phyloP scores from a whole-genome alignment of 441 rosid species.

The Populus tomentosa region DNA sequence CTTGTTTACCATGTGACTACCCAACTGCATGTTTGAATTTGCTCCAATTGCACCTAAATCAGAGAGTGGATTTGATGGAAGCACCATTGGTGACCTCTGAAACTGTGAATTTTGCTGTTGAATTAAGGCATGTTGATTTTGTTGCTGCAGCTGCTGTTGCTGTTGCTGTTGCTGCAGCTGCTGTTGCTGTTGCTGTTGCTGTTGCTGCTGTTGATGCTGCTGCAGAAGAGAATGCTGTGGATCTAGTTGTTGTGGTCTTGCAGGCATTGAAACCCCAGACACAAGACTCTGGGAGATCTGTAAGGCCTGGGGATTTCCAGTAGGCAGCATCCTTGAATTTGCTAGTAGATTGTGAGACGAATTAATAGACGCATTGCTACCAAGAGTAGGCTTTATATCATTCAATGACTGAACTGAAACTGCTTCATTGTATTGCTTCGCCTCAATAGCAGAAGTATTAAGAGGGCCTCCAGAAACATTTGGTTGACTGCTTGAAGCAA shows the following conservation, averaged over 20 bases:
- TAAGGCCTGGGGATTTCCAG: slow-evolving; percentile 66
- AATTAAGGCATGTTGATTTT: slow-evolving; percentile 54
- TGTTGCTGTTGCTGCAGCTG: slow-evolving; percentile 33
- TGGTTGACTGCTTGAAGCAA: slow-evolving; percentile 48
- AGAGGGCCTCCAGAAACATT: slow-evolving; percentile 43
- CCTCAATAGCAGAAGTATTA: slow-evolving; percentile 51
- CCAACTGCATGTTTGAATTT: slow-evolving; percentile 69
- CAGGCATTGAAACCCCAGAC: slow-evolving; percentile 61
- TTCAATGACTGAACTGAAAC: slow-evolving; percentile 47
- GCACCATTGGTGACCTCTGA: slow-evolving; percentile 70
- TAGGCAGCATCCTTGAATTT: slow-evolving; percentile 66
- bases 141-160: slow-evolving; percentile 55
- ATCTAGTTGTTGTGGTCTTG: slow-evolving; percentile 64
- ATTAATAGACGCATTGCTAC: slow-evolving; percentile 46
- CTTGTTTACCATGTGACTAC: slow-evolving; percentile 74
- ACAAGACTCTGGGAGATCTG: slow-evolving; percentile 76
- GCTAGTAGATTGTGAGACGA: slow-evolving; percentile 48
- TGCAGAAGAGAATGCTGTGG: slow-evolving; percentile 45
- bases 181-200: slow-evolving; percentile 47
- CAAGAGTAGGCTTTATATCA: slow-evolving; percentile 56
- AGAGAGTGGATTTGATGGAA: slow-evolving; percentile 58
- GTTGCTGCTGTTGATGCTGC: slow-evolving; percentile 36
- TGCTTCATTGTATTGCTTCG: slow-evolving; percentile 59
- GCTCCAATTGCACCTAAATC: slow-evolving; percentile 60
- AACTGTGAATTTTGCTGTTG: slow-evolving; percentile 76